phyloP scores from a whole-genome alignment of 2,329 filamentous ascomycete genomes.

The Beauveria caledonica region DNA sequence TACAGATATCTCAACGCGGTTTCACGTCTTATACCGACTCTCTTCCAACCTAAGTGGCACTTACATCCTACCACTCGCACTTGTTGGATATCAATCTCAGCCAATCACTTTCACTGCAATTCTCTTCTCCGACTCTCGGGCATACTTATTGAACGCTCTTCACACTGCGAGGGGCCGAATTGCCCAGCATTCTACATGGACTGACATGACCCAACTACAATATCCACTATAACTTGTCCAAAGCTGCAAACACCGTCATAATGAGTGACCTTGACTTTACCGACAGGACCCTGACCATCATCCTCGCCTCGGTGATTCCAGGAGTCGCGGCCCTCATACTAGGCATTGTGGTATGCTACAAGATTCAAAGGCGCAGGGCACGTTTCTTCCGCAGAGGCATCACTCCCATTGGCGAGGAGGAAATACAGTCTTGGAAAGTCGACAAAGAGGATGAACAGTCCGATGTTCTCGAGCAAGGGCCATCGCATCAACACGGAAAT shows the following conservation, averaged over 20 bases:
- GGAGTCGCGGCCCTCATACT: slow-evolving; percentile 29
- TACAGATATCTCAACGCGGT: background rate
- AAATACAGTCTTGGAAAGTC: slow-evolving; percentile 56
- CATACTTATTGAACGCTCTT: background rate
- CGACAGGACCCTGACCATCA: slow-evolving; percentile 32
- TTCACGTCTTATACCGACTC: background rate
- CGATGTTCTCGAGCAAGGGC: slow-evolving; percentile 16
- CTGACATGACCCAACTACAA: background rate
- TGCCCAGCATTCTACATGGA: background rate
- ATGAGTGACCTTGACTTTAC: background rate
- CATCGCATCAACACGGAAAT: slow-evolving; percentile 10
- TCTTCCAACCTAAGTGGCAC: background rate
- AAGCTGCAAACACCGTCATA: background rate
- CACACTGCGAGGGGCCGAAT: background rate
- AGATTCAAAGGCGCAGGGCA: slow-evolving; percentile 30
- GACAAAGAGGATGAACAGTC: slow-evolving; percentile 26
- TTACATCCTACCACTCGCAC: background rate
- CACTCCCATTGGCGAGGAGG: slow-evolving; percentile 56
- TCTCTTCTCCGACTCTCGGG: background rate
- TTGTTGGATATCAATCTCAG: background rate
- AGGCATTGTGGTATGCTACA: slow-evolving; percentile 29
- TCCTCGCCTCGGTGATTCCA: slow-evolving; percentile 43
- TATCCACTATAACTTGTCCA: background rate
- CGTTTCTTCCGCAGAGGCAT: slow-evolving; percentile 46
- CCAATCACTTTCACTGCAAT: background rate